These are phyloP conservation scores for Rosellinia necatrix DNA, from an alignment of 2,329 filamentous ascomycete genomes.

Conservation along the genomic window DNA sequence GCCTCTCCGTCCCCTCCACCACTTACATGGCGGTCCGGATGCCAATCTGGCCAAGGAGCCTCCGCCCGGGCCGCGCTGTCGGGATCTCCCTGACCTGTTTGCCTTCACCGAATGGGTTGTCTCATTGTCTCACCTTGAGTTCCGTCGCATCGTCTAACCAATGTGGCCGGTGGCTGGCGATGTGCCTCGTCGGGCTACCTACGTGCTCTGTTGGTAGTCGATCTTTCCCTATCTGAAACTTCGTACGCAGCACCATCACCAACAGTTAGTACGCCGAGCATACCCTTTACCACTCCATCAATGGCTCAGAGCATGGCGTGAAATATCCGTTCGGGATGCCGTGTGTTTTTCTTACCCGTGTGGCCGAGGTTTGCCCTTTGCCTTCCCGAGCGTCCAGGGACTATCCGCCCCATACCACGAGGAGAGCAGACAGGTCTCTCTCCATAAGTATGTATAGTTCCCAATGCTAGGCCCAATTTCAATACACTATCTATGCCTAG, in stretches of 20 bases:
- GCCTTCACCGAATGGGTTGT: neutral
- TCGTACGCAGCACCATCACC: slow-evolving; percentile 11
- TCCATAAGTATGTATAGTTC: slow-evolving; percentile 19
- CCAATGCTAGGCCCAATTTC: neutral
- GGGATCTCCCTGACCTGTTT: slow-evolving; percentile 13
- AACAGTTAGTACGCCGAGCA: slow-evolving; percentile 16
- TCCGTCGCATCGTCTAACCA: slow-evolving; percentile 1
- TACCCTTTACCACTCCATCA: no score
- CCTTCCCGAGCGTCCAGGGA: slow-evolving; percentile 14
- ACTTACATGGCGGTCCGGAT: slow-evolving; percentile 15
- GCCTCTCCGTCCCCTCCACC: neutral
- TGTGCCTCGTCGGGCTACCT: slow-evolving; percentile 1
- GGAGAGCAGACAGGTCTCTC: slow-evolving; percentile 1
- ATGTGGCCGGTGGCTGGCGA: neutral
- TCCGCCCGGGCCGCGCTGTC: slow-evolving; percentile 15
- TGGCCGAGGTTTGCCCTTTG: neutral
- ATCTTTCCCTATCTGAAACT: slow-evolving; percentile 1
- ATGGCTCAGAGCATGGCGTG: no score
- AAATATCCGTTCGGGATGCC: neutral
- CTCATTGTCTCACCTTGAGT: slow-evolving; percentile 1
- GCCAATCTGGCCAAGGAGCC: slow-evolving; percentile 10
- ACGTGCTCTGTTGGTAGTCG: neutral
- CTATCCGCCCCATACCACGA: slow-evolving; percentile 14
- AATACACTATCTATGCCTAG: neutral
- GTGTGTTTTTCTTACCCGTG: slow-evolving; percentile 14